Base-by-base conservation (phyloP, 345 rosid genomes). In the Salix purpurea region DNA sequence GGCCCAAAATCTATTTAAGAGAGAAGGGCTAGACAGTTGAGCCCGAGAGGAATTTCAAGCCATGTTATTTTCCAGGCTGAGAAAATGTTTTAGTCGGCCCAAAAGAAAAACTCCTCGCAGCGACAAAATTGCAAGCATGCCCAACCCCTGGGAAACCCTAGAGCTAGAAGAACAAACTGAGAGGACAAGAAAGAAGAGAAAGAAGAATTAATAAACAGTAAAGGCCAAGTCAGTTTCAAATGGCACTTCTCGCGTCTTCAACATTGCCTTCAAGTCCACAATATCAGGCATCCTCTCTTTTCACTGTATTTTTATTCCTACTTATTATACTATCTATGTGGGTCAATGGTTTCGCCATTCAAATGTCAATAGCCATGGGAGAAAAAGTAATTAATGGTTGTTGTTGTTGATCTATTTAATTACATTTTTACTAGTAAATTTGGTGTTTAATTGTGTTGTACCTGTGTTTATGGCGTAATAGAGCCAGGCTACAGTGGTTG, bases 221-320 rank as follows among this genome's bases (percentile, higher is more conserved):
- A 65, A 24, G 13, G 9, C 19, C 23, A 48, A 26, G 37, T 15
- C 37, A 65, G 36, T 7, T 37, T 18, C 15, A 26, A 34, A 81
- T 84, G 87, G 83, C 84, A 76, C 74, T 76, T 68, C 69, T 72
- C 19, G 73, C 84, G 48, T 82, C 84, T 37, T 62, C 78, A 5
- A 12, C 62, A 5, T 48, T 64, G 44, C 39, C 67, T 56, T 62
- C 78, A 19, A n/a, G 73, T 72, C 66, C 69, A 21, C 72, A 69
- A 52, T 48, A 71, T 66, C 84, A 74, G 87, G 86, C 81, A 46
- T 18, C 26, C 36, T 67, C 14, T 8, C 5, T 37, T 7, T 50
- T 5, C 72, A 6, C 24, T 15, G 13, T 21, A 30, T 44, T 52
- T 9, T 14, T 50, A 50, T 2, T 50, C n/a, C n/a, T 50, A 50